A percentile compares a stretch with the other conserved stretches of the same genome.
Evolutionary conservation across 164 flowering plant genomes (phyloP).

Genomic region (Chimonanthus praecox): DNA sequence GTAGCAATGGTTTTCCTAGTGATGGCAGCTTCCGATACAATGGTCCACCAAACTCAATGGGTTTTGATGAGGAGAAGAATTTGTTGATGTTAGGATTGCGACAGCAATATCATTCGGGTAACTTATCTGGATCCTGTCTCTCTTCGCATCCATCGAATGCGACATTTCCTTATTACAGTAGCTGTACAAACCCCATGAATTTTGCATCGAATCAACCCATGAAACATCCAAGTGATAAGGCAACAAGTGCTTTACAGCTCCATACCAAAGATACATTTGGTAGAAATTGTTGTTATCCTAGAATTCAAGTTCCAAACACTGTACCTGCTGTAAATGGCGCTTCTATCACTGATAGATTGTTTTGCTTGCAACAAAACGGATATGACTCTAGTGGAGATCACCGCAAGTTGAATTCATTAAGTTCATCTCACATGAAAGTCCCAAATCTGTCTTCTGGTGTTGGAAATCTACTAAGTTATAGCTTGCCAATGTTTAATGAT

Average conservation of each 20-base stretch:
- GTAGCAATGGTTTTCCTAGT: constrained; percentile 10
- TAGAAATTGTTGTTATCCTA: constrained; percentile 9
- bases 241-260: constrained; percentile 6
- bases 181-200: constrained; percentile 4
- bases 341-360: constrained; percentile 13
- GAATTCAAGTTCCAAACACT: constrained; percentile 5
- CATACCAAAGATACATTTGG: constrained; percentile 2
- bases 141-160: constrained; percentile 9
- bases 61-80: constrained; percentile 16
- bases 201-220: constrained; percentile 10
- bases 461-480: constrained; percentile 12
- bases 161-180: constrained; percentile 7
- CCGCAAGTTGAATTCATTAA: constrained; percentile 7
- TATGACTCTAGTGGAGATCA: constrained; percentile 11
- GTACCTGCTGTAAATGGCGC: constrained; percentile 17
- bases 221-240: constrained; percentile 11
- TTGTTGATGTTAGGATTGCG: constrained; percentile 14
- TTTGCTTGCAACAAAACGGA: constrained; percentile 11
- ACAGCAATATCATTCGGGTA: constrained; percentile 11
- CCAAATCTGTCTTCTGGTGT: constrained; percentile 7
- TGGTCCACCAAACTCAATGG: not conserved
- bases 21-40: constrained; percentile 15
- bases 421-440: constrained; percentile 16
- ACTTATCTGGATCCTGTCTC: constrained; percentile 9
- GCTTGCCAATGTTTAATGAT: constrained; percentile 14